Evolutionary conservation across 352 stramenopile genomes (phyloP).

Genomic region (Phytophthora megakarya): DNA sequence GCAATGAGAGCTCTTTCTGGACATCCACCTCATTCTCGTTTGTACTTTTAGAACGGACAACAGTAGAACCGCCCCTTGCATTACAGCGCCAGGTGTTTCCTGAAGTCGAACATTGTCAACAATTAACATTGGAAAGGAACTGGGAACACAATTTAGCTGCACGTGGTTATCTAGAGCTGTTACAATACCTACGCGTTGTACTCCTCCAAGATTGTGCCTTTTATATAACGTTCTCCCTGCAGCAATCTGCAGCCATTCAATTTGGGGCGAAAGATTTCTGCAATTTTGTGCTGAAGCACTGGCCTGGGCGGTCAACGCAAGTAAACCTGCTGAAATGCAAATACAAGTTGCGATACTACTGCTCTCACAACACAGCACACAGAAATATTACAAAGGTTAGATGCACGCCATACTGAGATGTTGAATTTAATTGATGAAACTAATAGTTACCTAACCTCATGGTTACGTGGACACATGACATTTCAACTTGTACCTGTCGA

Average conservation of each 20-base stretch:
- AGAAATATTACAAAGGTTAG: constrained; percentile 8
- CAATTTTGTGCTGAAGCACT: constrained; percentile 1
- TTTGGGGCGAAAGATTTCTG: constrained; percentile 6
- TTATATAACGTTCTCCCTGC: constrained; percentile 1
- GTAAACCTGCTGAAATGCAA: constrained; percentile 11
- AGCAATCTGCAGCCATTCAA: constrained; percentile 1
- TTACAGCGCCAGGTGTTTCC: constrained; percentile 5
- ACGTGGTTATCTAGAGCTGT: constrained; percentile 12
- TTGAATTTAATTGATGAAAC: not conserved
- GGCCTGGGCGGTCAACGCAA: not conserved
- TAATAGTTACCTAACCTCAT: not conserved
- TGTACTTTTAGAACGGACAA: constrained; percentile 7
- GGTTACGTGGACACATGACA: not conserved
- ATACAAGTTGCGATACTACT: constrained; percentile 16
- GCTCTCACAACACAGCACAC: constrained; percentile 15
- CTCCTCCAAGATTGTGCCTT: constrained; percentile 13
- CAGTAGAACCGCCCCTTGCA: constrained; percentile 2
- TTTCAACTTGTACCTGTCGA: not conserved
- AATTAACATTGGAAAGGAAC: not conserved
- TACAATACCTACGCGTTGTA: constrained; percentile 2
- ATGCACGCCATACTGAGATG: not conserved
- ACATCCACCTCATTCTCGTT: not conserved
- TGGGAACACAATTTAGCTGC: constrained; percentile 15
- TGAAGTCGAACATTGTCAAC: not conserved
- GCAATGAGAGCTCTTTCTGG: not conserved